Conservation (phyloP, 257 asterid species). For the Cynanchum wilfordii region DNA sequence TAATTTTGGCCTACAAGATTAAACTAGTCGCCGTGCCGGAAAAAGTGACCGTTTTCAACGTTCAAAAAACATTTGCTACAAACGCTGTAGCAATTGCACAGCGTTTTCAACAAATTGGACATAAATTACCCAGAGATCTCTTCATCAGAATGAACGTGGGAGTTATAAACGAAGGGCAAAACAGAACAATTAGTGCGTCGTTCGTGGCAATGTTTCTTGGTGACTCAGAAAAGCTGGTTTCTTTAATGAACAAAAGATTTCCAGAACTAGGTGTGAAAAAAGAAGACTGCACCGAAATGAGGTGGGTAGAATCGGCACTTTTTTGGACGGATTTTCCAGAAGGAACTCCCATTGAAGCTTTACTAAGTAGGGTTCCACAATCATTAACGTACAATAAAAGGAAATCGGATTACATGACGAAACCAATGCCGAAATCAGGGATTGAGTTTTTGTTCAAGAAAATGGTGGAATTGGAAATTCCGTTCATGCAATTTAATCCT, state of each 20-base stretch:
- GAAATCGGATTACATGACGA: constrained; percentile 4
- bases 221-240: background rate
- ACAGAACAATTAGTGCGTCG: background rate
- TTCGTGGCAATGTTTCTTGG: constrained; percentile 16
- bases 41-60: constrained; percentile 15
- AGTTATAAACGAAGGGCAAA: background rate
- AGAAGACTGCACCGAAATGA: constrained; percentile 15
- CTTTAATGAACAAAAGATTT: constrained; percentile 4
- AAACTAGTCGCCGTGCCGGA: constrained; percentile 11
- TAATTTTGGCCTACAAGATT: constrained; percentile 7
- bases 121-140: constrained; percentile 2
- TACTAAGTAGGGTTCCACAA: constrained; percentile 13
- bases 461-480: constrained; percentile 20
- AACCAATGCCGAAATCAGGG: constrained; percentile 3
- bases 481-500: constrained; percentile 33
- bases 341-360: background rate
- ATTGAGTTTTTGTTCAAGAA: constrained; percentile 12
- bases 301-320: constrained; percentile 15
- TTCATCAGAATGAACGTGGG: constrained; percentile 7
- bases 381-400: background rate
- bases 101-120: constrained; percentile 4
- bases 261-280: constrained; percentile 5
- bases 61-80: background rate
- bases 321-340: background rate
- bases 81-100: constrained; percentile 2